Conservation (phyloP, 257 asterid genomes). For the Apocynum venetum region DNA sequence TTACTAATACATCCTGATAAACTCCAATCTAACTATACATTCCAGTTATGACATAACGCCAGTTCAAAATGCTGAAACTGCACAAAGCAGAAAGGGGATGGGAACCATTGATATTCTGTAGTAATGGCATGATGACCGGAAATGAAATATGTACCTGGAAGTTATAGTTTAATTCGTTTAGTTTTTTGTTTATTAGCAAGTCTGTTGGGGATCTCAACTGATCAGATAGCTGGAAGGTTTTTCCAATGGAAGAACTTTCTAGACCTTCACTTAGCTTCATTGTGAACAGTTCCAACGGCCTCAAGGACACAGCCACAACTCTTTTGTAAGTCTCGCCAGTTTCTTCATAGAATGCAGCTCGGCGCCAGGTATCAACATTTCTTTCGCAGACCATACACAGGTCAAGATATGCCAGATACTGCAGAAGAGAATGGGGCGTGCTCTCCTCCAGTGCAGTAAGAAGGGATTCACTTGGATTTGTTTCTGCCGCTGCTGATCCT, state of each 20-base stretch:
- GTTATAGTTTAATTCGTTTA: constrained; percentile 57
- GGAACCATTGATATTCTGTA: not conserved
- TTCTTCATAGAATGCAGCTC: constrained; percentile 97
- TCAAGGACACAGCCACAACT: constrained; percentile 62
- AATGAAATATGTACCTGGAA: constrained; percentile 55
- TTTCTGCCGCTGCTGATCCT: constrained; percentile 98
- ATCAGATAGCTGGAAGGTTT: constrained; percentile 58
- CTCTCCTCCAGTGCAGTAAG: constrained; percentile 75
- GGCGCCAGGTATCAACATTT: constrained; percentile 94
- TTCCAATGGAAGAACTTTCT: constrained; percentile 56
- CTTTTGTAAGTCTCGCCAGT: constrained; percentile 84
- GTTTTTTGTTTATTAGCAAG: constrained; percentile 51
- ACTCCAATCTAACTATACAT: not conserved
- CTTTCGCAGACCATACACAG: constrained; percentile 86
- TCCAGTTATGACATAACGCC: not conserved
- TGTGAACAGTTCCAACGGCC: constrained; percentile 69
- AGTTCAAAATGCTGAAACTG: not conserved
- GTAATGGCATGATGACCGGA: not conserved
- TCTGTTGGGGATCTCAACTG: constrained; percentile 66
- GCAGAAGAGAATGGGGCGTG: constrained; percentile 78
- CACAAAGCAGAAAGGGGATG: not conserved
- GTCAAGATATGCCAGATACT: constrained; percentile 88
- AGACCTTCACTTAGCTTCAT: constrained; percentile 55
- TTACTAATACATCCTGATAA: not conserved
- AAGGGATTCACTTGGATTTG: constrained; percentile 86